A percentile compares a stretch with the other conserved stretches of the same genome.
These are phyloP conservation scores for Tuber magnatum DNA, from an alignment of 495 filamentous ascomycete species.

Conservation along the genomic window DNA sequence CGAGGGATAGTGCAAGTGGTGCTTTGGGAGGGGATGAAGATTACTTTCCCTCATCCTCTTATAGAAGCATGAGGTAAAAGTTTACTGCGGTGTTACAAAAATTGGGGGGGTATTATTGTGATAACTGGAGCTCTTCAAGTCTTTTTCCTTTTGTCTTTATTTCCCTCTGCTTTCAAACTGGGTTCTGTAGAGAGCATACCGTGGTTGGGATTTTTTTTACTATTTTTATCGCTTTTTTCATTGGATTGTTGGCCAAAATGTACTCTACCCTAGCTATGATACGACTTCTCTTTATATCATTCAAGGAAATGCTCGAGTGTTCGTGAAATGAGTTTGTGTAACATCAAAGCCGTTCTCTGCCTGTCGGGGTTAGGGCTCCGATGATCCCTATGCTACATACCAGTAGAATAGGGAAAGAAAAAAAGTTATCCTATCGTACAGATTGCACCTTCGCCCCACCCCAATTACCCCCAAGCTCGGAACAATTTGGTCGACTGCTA, in stretches of 20 bases:
- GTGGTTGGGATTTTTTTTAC: background rate
- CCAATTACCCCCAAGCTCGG: background rate
- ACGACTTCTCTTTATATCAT: background rate
- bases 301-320: background rate
- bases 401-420: background rate
- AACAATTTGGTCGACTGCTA: background rate
- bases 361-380: background rate
- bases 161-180: background rate
- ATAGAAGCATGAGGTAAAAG: constrained; percentile 31
- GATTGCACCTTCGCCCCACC: background rate
- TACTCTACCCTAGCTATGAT: background rate
- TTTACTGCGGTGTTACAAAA: background rate
- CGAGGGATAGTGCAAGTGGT: constrained; percentile 44
- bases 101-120: background rate
- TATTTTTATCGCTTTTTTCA: background rate
- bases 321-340: background rate
- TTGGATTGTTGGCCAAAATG: background rate
- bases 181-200: background rate
- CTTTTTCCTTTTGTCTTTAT: background rate
- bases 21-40: constrained; percentile 93
- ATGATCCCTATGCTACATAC: background rate
- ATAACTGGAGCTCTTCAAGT: background rate
- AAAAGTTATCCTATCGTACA: background rate
- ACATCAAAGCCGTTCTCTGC: background rate
- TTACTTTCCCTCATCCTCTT: constrained; percentile 93